Conservation (phyloP, 768 basidiomycete genomes). For the Termitomyces sp. region DNA sequence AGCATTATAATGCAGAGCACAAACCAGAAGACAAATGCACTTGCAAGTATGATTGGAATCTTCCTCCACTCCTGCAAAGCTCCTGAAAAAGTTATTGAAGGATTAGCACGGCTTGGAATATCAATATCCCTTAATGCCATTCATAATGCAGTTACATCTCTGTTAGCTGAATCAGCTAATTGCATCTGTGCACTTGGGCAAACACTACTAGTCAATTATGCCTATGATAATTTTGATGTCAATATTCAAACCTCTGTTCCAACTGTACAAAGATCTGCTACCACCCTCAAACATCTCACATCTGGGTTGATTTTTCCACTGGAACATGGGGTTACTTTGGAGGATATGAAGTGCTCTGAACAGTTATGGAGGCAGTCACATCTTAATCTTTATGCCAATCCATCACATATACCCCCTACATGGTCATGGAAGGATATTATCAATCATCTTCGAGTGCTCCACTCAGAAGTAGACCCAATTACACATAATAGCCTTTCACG, state of each 20-base stretch:
- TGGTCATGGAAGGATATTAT: background rate
- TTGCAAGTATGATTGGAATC: background rate
- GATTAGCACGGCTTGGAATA: background rate
- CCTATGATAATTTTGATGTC: constrained; percentile 24
- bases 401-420: background rate
- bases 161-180: background rate
- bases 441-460: background rate
- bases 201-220: constrained; percentile 10
- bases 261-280: constrained; percentile 12
- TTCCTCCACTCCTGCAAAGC: background rate
- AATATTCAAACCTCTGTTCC: constrained; percentile 14
- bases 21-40: background rate
- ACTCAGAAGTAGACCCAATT: background rate
- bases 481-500: no score
- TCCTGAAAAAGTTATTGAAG: constrained; percentile 3
- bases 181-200: constrained; percentile 2
- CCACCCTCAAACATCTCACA: constrained; percentile 20
- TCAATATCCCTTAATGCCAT: background rate
- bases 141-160: constrained; percentile 1
- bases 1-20: constrained; percentile 1
- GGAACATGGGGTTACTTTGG: constrained; percentile 14
- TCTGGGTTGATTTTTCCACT: constrained; percentile 19
- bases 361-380: constrained; percentile 15
- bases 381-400: constrained; percentile 6
- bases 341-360: constrained; percentile 15